These are phyloP conservation scores for Ampelocalamus luodianensis DNA, from an alignment of 176 grass and related monocot species.

Conservation along the genomic window DNA sequence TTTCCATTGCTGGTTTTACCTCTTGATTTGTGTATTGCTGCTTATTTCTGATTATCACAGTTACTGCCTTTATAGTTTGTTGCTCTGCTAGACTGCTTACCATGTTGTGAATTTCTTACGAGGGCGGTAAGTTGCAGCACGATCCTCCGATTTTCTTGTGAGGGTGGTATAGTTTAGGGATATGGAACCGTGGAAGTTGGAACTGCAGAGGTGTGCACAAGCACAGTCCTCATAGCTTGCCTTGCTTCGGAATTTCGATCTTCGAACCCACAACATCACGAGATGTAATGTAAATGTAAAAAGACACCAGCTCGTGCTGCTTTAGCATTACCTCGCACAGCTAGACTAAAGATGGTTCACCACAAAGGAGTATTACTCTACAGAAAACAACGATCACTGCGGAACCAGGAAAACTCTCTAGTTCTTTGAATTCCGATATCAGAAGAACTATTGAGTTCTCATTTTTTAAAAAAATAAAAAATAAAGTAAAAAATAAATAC, in stretches of 20 bases:
- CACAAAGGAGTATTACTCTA: not conserved
- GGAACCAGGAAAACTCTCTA: not conserved
- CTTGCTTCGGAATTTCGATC: not conserved
- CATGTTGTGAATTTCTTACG: not conserved
- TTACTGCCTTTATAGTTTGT: not conserved
- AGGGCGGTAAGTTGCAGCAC: not conserved
- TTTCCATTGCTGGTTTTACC: conserved; percentile 5
- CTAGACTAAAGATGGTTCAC: not conserved
- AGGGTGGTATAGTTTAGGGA: no score
- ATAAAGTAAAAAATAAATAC: conserved; percentile 27
- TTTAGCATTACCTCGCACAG: not conserved
- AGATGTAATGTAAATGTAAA: not conserved
- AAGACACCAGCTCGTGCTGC: not conserved
- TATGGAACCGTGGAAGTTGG: not conserved
- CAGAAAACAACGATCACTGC: not conserved
- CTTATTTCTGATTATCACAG: not conserved
- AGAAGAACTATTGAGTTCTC: conserved; percentile 21
- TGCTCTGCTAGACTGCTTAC: not conserved
- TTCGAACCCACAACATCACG: not conserved
- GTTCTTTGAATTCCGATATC: conserved; percentile 14
- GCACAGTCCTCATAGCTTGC: not conserved
- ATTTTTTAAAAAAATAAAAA: not conserved
- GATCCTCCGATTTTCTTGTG: not conserved
- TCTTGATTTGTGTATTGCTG: not conserved
- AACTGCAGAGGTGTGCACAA: not conserved